These are phyloP conservation scores for Populus pruinosa DNA, from an alignment of 345 rosid species.

Conservation along the genomic window DNA sequence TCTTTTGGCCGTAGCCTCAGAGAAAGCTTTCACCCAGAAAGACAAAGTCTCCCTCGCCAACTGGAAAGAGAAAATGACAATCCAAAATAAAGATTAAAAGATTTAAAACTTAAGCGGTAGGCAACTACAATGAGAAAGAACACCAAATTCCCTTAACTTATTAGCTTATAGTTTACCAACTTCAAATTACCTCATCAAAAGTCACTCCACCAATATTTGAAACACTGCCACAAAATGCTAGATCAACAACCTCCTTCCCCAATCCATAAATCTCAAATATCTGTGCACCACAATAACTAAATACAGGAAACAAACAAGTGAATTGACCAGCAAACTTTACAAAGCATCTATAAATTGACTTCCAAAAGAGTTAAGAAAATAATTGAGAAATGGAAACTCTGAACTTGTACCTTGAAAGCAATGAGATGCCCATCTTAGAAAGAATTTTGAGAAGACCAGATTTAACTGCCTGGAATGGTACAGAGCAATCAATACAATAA, in stretches of 20 bases:
- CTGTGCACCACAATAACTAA: slow-evolving; percentile 98
- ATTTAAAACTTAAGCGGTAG: not conserved
- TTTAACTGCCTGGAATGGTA: slow-evolving; percentile 69
- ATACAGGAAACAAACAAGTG: slow-evolving; percentile 31
- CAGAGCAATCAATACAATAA: slow-evolving; percentile 23
- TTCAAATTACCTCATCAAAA: slow-evolving; percentile 66
- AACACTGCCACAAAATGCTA: slow-evolving; percentile 83
- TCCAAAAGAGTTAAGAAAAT: not conserved
- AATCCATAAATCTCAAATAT: slow-evolving; percentile 97
- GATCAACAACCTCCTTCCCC: slow-evolving; percentile 76
- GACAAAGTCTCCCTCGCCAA: slow-evolving; percentile 92
- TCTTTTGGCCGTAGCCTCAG: slow-evolving; percentile 95
- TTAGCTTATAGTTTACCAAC: not conserved
- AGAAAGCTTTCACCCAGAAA: slow-evolving; percentile 98
- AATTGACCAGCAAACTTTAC: slow-evolving; percentile 9
- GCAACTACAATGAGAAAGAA: not conserved
- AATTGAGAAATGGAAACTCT: not conserved
- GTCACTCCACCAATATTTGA: slow-evolving; percentile 87
- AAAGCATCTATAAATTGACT: not conserved
- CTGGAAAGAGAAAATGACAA: slow-evolving; percentile 42
- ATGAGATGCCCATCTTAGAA: slow-evolving; percentile 98
- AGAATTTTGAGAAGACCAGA: slow-evolving; percentile 93
- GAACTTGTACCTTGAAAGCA: slow-evolving; percentile 78
- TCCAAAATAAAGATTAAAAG: slow-evolving; percentile 1
- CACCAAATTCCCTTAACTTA: not conserved